phyloP scores from a whole-genome alignment of 192 early-diverging fungal genomes.

The Neocallimastix lanati region DNA sequence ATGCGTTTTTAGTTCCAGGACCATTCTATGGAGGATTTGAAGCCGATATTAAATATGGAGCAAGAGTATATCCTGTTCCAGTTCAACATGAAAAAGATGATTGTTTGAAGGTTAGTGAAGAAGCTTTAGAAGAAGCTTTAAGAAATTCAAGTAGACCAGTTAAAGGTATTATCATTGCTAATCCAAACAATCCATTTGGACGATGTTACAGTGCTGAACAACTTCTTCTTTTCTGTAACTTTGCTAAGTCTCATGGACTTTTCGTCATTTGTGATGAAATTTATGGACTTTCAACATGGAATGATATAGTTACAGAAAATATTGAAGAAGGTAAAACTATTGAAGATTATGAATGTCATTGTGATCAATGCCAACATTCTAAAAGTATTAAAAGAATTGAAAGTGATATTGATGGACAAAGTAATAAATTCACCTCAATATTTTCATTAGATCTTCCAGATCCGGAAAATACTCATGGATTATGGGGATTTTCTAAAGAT shows the following conservation, averaged over 20 bases:
- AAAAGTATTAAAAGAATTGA: background rate
- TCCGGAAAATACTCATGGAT: slow-evolving; percentile 37
- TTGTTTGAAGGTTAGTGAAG: slow-evolving; percentile 10
- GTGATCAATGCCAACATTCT: background rate
- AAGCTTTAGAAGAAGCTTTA: slow-evolving; percentile 24
- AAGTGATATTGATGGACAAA: slow-evolving; percentile 4
- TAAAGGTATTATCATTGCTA: slow-evolving; percentile 43
- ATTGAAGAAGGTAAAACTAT: background rate
- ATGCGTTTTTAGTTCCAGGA: slow-evolving; percentile 49
- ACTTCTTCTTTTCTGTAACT: slow-evolving; percentile 33
- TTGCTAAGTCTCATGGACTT: slow-evolving; percentile 39
- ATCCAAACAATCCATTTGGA: slow-evolving; percentile 59
- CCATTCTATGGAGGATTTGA: no score
- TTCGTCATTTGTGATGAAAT: slow-evolving; percentile 64
- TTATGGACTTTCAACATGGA: slow-evolving; percentile 52
- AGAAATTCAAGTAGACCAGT: slow-evolving; percentile 17
- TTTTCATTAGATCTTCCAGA: slow-evolving; percentile 39
- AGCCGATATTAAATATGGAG: slow-evolving; percentile 2
- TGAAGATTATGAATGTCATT: background rate
- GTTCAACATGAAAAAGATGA: slow-evolving; percentile 21
- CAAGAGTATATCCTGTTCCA: slow-evolving; percentile 27
- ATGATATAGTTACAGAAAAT: background rate
- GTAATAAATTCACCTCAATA: slow-evolving; percentile 32
- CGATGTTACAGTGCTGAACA: slow-evolving; percentile 22
- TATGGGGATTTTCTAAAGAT: slow-evolving; percentile 73